A percentile compares a stretch with the other conserved stretches of the same genome.
Conservation (phyloP, 495 filamentous ascomycete genomes). For the Aspergillus heteromorphus region DNA sequence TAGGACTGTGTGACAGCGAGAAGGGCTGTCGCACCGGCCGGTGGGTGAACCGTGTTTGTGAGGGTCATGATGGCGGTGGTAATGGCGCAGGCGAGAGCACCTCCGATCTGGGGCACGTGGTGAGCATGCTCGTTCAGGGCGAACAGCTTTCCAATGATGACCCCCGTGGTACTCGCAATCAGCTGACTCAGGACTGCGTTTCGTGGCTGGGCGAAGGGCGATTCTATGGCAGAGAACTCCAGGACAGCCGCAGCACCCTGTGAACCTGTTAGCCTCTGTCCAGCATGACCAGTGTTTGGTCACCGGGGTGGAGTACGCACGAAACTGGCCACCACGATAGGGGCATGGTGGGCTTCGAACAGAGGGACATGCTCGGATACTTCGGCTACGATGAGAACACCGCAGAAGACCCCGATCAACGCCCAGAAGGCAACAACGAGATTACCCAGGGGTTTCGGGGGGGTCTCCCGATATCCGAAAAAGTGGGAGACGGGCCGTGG, state of each 20-base stretch:
- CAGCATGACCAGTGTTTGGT: neutral
- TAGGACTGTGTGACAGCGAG: constrained; percentile 63
- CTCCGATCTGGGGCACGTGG: constrained; percentile 58
- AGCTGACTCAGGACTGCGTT: constrained; percentile 69
- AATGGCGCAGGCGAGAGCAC: constrained; percentile 61
- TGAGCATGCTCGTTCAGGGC: constrained; percentile 42
- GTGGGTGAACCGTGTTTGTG: constrained; percentile 78
- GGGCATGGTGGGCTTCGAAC: constrained; percentile 32
- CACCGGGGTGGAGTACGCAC: constrained; percentile 21
- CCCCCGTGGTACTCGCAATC: constrained; percentile 60
- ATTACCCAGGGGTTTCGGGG: constrained; percentile 30
- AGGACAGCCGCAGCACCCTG: constrained; percentile 77
- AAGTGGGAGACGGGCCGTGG: constrained; percentile 36
- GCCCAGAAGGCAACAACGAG: constrained; percentile 38
- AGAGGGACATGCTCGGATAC: constrained; percentile 35
- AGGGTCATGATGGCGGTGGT: constrained; percentile 69
- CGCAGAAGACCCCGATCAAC: constrained; percentile 40
- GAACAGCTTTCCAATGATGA: constrained; percentile 69
- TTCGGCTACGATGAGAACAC: constrained; percentile 36
- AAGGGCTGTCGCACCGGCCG: constrained; percentile 82
- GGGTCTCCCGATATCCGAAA: constrained; percentile 33
- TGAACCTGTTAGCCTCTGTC: constrained; percentile 7
- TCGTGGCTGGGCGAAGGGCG: constrained; percentile 78
- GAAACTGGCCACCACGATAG: constrained; percentile 39
- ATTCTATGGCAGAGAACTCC: constrained; percentile 68